phyloP scores from a whole-genome alignment of 306 rosid genomes.

The Prosopis cineraria region DNA sequence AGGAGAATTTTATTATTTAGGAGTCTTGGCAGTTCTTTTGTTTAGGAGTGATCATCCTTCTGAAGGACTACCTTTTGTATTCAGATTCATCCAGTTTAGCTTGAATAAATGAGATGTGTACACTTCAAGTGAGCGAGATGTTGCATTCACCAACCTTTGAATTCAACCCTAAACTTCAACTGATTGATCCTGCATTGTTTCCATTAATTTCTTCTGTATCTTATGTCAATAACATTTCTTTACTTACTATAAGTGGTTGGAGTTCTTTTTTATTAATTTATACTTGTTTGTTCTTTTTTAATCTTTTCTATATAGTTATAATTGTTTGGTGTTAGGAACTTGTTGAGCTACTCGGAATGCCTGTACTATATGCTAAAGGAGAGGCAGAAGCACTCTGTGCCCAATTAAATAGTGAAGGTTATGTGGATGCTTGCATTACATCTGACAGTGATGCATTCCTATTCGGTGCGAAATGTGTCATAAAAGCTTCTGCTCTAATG shows the following conservation, averaged over 20 bases:
- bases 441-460: conserved; percentile 91
- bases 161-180: not conserved
- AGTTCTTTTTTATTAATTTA: conserved; percentile 19
- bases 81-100: not conserved
- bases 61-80: not conserved
- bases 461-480: conserved; percentile 76
- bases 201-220: conserved; percentile 4
- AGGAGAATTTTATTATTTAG: not conserved
- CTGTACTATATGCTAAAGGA: conserved; percentile 84
- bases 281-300: conserved; percentile 13
- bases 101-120: not conserved
- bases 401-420: conserved; percentile 74
- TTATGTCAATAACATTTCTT: conserved; percentile 17
- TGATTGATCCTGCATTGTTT: conserved; percentile 7
- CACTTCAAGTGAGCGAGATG: not conserved
- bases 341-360: conserved; percentile 84
- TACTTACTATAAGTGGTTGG: conserved; percentile 11
- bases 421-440: conserved; percentile 89
- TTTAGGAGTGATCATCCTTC: not conserved
- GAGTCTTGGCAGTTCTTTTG: not conserved
- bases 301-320: conserved; percentile 30
- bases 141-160: not conserved
- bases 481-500: conserved; percentile 63
- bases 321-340: conserved; percentile 62
- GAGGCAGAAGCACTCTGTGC: conserved; percentile 96